Evolutionary conservation across 148 eudicot species (phyloP), one percentile per base, ranked within the genome.

Genomic region (Persicaria maculosa): DNA sequence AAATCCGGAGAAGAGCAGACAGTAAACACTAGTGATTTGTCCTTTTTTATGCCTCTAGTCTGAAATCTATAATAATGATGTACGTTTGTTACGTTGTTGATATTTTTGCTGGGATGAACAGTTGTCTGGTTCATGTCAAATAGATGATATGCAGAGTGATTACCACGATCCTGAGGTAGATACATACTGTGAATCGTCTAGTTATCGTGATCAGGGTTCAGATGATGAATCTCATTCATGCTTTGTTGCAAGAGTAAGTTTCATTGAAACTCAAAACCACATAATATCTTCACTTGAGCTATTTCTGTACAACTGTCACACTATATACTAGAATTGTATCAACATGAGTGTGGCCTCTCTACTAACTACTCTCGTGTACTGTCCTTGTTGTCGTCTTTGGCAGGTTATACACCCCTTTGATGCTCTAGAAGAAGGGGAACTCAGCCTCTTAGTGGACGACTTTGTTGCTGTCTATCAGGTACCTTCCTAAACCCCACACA

Each of bases 341-440:
- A 57, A 17, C 62, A 7, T 19, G 62, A 57, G 31, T 57, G 9
- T 57, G 62, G 67, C 43, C 12, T 55, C 36, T 15, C 6, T 68
- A 40, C 16, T 59, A 59, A 59, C 67, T 59, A 59, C 14, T 25
- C 40, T 57, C 17, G 64, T 25, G 25, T 9, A 8, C 16, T 57
- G n/a, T 53, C 40, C 45, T 7, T 15, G 16, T 14, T 71, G 54
- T 44, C n/a, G 16, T 46, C 54, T 68, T 15, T 55, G 53, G 44
- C 70, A 90, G 97, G 95, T 85, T 50, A 77, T 88, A 69, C 94
- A 90, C 81, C 79, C 91, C 50, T 92, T 92, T 79, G 95, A 92
- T 79, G 95, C 95, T 46, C 82, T 89, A 80, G 84, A 84, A 75
- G 92, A 90, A 65, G 89, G 88, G 48, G 97, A 92, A 80, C 85